Percentiles rank a stretch among this genome's conserved stretches.
phyloP scores from a whole-genome alignment of 78 protist species.

The Bigelowiella natans region DNA sequence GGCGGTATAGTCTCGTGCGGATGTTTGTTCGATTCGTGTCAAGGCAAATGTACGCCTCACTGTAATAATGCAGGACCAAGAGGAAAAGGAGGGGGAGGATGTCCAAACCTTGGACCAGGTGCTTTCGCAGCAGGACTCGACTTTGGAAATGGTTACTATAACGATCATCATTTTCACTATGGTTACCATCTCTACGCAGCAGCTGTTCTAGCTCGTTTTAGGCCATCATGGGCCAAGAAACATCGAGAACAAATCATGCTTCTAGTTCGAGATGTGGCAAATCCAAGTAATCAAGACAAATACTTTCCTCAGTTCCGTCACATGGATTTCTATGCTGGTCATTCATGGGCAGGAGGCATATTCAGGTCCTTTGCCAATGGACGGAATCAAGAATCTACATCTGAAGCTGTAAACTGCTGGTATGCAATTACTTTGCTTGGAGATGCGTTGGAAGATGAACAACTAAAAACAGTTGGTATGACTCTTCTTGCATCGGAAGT shows the following conservation, averaged over 20 bases:
- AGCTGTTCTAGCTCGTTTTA: neutral
- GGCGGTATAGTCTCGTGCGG: neutral
- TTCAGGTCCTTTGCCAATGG: neutral
- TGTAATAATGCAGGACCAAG: neutral
- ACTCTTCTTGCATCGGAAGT: neutral
- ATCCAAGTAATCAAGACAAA: neutral
- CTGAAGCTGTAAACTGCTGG: neutral
- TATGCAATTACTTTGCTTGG: neutral
- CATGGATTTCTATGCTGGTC: neutral
- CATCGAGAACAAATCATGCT: neutral
- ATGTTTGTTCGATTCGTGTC: neutral
- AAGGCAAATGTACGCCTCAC: neutral
- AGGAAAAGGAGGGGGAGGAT: neutral
- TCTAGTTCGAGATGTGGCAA: neutral
- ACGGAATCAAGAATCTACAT: neutral
- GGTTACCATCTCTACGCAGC: neutral
- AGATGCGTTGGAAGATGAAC: neutral
- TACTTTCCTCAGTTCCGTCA: neutral
- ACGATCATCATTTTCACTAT: conserved; percentile 14
- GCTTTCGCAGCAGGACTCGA: neutral
- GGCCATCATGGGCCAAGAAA: neutral
- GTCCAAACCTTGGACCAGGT: neutral
- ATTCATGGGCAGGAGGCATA: neutral
- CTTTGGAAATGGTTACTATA: neutral
- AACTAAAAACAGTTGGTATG: neutral